phyloP scores from a whole-genome alignment of 495 filamentous ascomycete genomes.

The Parathielavia hyrcaniae region DNA sequence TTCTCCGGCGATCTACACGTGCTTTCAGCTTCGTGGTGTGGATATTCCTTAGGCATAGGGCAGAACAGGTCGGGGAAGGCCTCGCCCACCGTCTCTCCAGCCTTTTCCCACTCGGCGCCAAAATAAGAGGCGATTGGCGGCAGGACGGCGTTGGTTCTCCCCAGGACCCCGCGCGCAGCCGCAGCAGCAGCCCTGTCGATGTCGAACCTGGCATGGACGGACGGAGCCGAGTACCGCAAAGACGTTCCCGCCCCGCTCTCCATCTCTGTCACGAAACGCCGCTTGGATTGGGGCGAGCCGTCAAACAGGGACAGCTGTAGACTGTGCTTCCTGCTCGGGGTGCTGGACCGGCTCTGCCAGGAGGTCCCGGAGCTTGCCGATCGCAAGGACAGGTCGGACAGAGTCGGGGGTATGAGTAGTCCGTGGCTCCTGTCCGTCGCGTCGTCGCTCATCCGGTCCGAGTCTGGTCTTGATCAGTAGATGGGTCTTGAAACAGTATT shows the following conservation, averaged over 20 bases:
- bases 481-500: neutral
- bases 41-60: neutral
- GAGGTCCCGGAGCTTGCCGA: neutral
- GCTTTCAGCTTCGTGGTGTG: neutral
- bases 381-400: neutral
- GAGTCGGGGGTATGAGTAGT: neutral
- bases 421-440: neutral
- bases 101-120: neutral
- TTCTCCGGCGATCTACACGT: neutral
- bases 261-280: neutral
- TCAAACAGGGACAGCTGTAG: neutral
- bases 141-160: neutral
- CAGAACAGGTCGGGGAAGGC: neutral
- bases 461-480: neutral
- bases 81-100: neutral
- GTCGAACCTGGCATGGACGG: neutral
- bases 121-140: neutral
- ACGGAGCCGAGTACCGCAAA: constrained; percentile 4
- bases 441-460: neutral
- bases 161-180: neutral
- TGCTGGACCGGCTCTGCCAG: neutral
- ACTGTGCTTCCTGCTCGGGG: constrained; percentile 3
- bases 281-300: neutral
- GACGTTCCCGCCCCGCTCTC: neutral
- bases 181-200: too few species aligned